phyloP scores from a whole-genome alignment of 2,329 filamentous ascomycete genomes.

The Knoxdaviesia capensis region DNA sequence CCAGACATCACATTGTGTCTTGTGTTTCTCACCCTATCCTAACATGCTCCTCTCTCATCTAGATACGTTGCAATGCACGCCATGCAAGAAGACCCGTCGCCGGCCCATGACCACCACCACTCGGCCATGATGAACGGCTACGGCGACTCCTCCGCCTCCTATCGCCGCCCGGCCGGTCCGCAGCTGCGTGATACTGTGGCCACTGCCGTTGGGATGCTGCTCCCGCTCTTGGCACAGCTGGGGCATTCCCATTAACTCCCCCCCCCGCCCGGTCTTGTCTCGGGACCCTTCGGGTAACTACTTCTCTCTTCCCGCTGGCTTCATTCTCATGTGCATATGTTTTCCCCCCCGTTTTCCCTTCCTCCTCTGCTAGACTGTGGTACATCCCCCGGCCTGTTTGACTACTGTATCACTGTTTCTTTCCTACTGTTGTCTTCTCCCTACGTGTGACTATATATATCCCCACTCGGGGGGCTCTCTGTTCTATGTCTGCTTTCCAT shows the following conservation, averaged over 20 bases:
- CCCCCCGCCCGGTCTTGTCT: no score
- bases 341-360: no score
- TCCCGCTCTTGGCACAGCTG: conserved; percentile 59
- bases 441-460: no score
- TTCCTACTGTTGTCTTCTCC: no score
- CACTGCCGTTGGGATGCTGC: conserved; percentile 55
- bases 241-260: conserved; percentile 44
- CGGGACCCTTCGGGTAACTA: no score
- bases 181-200: conserved; percentile 49
- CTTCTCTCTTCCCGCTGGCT: no score
- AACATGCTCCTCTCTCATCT: neutral
- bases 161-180: conserved; percentile 32
- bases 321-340: no score
- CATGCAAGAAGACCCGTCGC: conserved; percentile 53
- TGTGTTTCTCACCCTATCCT: neutral
- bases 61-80: conserved; percentile 98
- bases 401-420: no score
- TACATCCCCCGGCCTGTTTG: no score
- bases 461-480: no score
- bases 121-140: conserved; percentile 30
- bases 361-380: no score
- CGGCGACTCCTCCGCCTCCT: conserved; percentile 22
- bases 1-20: conserved; percentile 5
- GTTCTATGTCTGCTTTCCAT: no score
- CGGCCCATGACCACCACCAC: conserved; percentile 9